A percentile compares a stretch with the other conserved stretches of the same genome.
phyloP scores from a whole-genome alignment of 768 basidiomycete genomes.

The Fibroporia radiculosa region DNA sequence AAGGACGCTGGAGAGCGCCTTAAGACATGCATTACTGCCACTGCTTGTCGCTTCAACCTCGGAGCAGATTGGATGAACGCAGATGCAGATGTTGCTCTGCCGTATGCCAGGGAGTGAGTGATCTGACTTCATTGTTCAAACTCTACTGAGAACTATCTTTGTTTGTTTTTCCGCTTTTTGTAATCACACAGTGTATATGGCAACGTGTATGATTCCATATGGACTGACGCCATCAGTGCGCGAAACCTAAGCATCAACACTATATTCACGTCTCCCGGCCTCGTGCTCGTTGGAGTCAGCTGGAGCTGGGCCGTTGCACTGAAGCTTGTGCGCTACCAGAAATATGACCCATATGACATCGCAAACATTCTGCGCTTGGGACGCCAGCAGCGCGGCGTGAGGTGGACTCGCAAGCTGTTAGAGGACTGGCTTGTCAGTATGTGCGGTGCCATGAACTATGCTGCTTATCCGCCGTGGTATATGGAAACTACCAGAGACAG shows the following conservation, averaged over 20 bases:
- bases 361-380: slow-evolving; percentile 62
- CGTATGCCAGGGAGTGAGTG: slow-evolving; percentile 54
- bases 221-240: slow-evolving; percentile 39
- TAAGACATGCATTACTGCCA: slow-evolving; percentile 45
- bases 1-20: slow-evolving; percentile 48
- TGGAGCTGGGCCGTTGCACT: slow-evolving; percentile 69
- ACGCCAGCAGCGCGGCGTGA: slow-evolving; percentile 38
- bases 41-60: slow-evolving; percentile 40
- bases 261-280: slow-evolving; percentile 47
- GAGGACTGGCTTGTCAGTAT: slow-evolving; percentile 49
- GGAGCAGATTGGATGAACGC: slow-evolving; percentile 76
- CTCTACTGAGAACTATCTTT: too few species aligned
- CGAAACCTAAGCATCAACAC: slow-evolving; percentile 49
- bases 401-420: slow-evolving; percentile 48
- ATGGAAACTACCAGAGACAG: slow-evolving; percentile 38
- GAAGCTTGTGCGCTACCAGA: slow-evolving; percentile 61
- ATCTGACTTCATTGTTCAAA: not conserved
- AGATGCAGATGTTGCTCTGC: slow-evolving; percentile 64
- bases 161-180: not conserved
- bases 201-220: slow-evolving; percentile 50
- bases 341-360: slow-evolving; percentile 58
- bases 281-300: slow-evolving; percentile 52
- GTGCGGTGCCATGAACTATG: slow-evolving; percentile 62
- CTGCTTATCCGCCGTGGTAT: slow-evolving; percentile 35
- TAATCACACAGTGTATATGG: slow-evolving; percentile 12